Base-by-base conservation (phyloP, 495 filamentous ascomycete species). In the Monascus purpureus region DNA sequence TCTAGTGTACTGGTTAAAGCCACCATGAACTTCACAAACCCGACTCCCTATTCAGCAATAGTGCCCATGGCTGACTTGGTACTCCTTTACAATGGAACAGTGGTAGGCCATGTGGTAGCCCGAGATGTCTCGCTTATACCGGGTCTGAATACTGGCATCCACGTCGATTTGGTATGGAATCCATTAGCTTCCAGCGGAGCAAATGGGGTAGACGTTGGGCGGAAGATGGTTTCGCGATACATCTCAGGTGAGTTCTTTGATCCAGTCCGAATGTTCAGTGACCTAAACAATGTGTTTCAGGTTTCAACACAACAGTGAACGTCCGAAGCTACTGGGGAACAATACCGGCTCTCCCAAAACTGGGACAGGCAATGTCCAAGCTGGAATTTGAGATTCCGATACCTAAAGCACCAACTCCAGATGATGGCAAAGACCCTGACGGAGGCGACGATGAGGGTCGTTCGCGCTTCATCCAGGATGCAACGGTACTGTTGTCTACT, bases 1-100 rank as follows among this genome's bases (percentile, higher is more conserved):
- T 68, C 73, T 11, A 80, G 75, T 4, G 52, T 94, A 13, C 71
- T 68, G 9, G 50, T 95, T 7, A 59, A 70, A 37, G 77, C 82
- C 7, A 57, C 46, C 13, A 57, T 92, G 35, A 90, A 87, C 47
- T 61, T 94, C 37, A 88, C 80, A 2, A 97, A 97, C 46, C 90
- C 90, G 2, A 92, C 85, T 1, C 59, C 74, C 1, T 94, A 94
- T 52, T 75, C 80, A 15, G 84, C 80, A 0, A 61, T 63, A 13
- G 58, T 97, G 24, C 88, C 90, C 6, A 88, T 75, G 38, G 43
- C 81, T 28, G 82, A 83, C 46, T 60, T 93, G 22, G 65, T 83
- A 35, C 46, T 96, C 19, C 47, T 80, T 17, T 75, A 66, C 49
- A 90, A 93, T 42, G 71, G 59, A 15, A 77, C 80, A 0, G 46